Percentiles rank a stretch among this genome's conserved stretches.
phyloP scores from a whole-genome alignment of 129 eudicot genomes.

The Ambrosia artemisiifolia region DNA sequence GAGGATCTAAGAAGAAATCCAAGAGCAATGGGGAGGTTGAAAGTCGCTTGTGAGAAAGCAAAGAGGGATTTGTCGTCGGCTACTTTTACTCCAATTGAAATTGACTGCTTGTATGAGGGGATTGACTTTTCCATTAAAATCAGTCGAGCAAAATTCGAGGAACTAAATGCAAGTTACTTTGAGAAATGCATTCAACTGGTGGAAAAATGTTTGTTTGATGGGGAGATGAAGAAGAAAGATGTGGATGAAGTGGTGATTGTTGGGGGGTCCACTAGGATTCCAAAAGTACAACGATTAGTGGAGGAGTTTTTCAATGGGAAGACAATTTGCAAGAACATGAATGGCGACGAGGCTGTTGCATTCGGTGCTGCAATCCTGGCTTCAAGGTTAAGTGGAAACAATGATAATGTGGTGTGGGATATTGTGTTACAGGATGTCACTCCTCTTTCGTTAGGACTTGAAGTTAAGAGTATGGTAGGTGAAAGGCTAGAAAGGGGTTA shows the following conservation, averaged over 20 bases:
- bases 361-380: neutral
- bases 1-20: neutral
- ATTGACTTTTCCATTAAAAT: neutral
- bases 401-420: neutral
- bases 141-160: neutral
- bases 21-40: neutral
- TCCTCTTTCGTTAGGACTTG: neutral
- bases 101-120: neutral
- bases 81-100: neutral
- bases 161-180: neutral
- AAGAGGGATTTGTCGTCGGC: neutral
- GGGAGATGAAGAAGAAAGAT: neutral
- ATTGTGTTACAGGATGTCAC: neutral
- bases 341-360: neutral
- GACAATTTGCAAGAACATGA: neutral
- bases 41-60: conserved; percentile 1
- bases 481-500: too few relatives aligned
- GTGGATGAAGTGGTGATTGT: neutral
- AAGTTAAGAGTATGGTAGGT: too few relatives aligned
- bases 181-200: neutral
- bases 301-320: neutral
- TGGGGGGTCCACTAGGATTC: neutral
- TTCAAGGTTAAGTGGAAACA: too few relatives aligned
- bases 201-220: neutral
- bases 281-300: neutral